Percentiles rank a stretch among this genome's conserved stretches.
Evolutionary conservation across 345 rosid species (phyloP).

Genomic region (Pugionium cornutum): DNA sequence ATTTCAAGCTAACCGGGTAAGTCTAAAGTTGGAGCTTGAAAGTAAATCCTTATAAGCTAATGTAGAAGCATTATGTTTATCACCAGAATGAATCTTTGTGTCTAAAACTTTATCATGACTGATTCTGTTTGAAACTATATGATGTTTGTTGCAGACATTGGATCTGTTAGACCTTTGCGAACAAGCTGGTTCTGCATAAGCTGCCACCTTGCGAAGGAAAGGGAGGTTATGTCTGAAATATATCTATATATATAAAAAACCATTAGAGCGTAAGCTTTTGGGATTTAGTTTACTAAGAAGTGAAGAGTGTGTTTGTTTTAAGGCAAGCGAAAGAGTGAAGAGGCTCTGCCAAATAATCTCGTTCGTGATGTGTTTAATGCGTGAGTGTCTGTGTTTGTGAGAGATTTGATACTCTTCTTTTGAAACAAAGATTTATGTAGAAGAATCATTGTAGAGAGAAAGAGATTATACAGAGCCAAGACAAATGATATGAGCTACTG

Average conservation of each 20-base stretch:
- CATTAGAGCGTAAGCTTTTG: conserved; percentile 44
- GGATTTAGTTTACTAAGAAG: conserved; percentile 35
- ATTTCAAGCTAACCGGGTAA: too few species aligned
- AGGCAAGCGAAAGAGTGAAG: conserved; percentile 35
- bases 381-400: conserved; percentile 39
- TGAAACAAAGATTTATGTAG: conserved; percentile 34
- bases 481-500: conserved; percentile 18
- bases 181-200: conserved; percentile 75
- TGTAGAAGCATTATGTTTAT: neutral
- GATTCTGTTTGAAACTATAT: conserved; percentile 6
- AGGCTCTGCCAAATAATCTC: conserved; percentile 36
- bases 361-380: conserved; percentile 33
- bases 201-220: conserved; percentile 21
- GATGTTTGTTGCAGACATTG: conserved; percentile 65
- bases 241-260: conserved; percentile 32
- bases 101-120: neutral
- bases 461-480: neutral
- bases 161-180: conserved; percentile 88
- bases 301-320: conserved; percentile 20
- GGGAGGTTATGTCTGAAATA: conserved; percentile 22
- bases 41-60: too few species aligned
- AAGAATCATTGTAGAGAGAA: conserved; percentile 21
- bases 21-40: too few species aligned
- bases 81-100: neutral
- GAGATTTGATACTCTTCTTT: conserved; percentile 38